These are phyloP conservation scores for Hydnomerulius pinastri DNA, from an alignment of 768 basidiomycete genomes.

Conservation along the genomic window DNA sequence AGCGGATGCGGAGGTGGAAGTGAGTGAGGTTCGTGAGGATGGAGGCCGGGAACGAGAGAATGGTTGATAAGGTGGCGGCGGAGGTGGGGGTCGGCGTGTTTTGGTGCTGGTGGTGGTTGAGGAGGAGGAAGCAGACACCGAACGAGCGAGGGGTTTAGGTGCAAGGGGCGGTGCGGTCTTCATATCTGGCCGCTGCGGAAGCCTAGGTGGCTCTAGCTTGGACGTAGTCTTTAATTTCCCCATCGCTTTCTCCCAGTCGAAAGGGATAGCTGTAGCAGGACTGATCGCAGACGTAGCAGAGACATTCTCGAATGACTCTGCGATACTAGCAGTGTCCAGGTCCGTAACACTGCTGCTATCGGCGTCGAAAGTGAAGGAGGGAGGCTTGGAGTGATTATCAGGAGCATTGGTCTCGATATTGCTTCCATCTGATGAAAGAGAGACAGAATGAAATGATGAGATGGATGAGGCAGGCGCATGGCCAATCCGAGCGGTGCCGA, in stretches of 20 bases:
- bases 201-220: constrained; percentile 41
- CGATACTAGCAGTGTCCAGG: constrained; percentile 56
- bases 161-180: constrained; percentile 20
- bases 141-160: constrained; percentile 33
- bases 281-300: constrained; percentile 55
- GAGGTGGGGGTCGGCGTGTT: constrained; percentile 46
- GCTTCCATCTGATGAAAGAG: constrained; percentile 66
- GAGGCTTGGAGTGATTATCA: constrained; percentile 33
- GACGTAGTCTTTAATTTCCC: constrained; percentile 32
- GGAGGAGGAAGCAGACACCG: constrained; percentile 38
- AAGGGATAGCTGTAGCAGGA: constrained; percentile 47
- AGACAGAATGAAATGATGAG: constrained; percentile 84
- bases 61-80: constrained; percentile 35
- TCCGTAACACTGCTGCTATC: constrained; percentile 38
- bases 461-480: constrained; percentile 71
- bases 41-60: constrained; percentile 27
- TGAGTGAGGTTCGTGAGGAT: constrained; percentile 39
- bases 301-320: constrained; percentile 74
- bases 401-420: constrained; percentile 21
- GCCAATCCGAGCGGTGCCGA: constrained; percentile 35
- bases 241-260: constrained; percentile 55
- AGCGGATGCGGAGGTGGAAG: constrained; percentile 41
- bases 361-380: constrained; percentile 50
- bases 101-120: constrained; percentile 38
- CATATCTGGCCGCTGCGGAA: constrained; percentile 47